Evolutionary conservation across 2,329 filamentous ascomycete species (phyloP), one percentile per base, ranked within the genome.

Genomic region (Cladosporium colombiae): DNA sequence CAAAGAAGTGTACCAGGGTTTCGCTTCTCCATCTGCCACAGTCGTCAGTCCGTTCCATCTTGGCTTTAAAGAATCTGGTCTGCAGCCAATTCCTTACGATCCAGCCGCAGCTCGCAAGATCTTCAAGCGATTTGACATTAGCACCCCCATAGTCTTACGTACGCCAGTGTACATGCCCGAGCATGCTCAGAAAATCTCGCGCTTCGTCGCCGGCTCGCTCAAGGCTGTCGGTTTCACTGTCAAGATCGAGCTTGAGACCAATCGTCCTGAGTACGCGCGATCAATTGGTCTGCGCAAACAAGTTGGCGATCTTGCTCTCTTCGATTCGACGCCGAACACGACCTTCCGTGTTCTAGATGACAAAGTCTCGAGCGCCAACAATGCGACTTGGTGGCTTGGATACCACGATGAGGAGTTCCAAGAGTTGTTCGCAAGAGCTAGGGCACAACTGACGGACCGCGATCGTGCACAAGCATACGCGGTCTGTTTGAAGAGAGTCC

Each of bases 91-190:
- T 35, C 65, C 61, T 8, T 55, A 66, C 55, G 62, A 66, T 21
- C 53, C 61, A 6, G 53, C 29, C 10, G 50, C 46, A 3, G 55
- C 65, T 31, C 65, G 61, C 3, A 46, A 56, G n/a, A 29, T 66
- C 2, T 56, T 64, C 13, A 31, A 63, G 44, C 37, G 33, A 16
- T 65, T 37, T 52, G 40, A 60, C 25, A 16, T 46, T 49, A 50
- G n/a, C n/a, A 23, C 23, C 35, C 35, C 61, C 4, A 18, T 64
- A 21, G 21, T 57, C 11, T 53, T 64, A 3, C 65, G 55, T 2
- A 66, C 65, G 16, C 65, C 65, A 25, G 53, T 57, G 5, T 64
- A 66, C n/a, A 66, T 66, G 65, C 61, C 65, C 16, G 61, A 66
- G 53, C 61, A 64, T 23, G 65, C 65, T 5, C 53, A 64, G 40